Evolutionary conservation across 164 flowering plant species (phyloP).

Genomic region (Magnolia kwangsiensis): DNA sequence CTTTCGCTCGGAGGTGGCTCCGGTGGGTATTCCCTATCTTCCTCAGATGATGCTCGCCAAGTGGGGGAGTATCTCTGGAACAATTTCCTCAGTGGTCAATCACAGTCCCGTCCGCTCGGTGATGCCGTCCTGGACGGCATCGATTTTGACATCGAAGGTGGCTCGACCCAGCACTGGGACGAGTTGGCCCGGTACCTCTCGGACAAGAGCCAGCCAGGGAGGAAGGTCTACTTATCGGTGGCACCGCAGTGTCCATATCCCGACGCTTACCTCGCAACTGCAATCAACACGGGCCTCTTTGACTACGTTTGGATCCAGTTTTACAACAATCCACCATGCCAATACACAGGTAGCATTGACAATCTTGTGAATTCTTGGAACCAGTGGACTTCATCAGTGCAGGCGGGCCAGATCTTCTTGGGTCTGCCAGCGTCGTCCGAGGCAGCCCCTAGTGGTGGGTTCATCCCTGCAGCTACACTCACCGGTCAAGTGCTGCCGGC

Average conservation of each 20-base stretch:
- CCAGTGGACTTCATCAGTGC: slow-evolving; percentile 5
- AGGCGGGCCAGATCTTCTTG: slow-evolving; percentile 10
- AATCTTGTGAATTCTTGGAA: background rate
- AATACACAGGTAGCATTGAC: background rate
- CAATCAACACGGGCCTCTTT: slow-evolving; percentile 24
- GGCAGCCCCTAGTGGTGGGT: slow-evolving; percentile 11
- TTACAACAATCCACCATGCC: slow-evolving; percentile 19
- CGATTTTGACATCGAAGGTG: slow-evolving; percentile 9
- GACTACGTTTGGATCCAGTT: slow-evolving; percentile 38
- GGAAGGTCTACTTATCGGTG: slow-evolving; percentile 24
- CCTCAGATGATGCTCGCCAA: background rate
- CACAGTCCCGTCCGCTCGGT: slow-evolving; percentile 8
- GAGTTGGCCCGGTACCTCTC: slow-evolving; percentile 3
- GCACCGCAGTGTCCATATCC: slow-evolving; percentile 30
- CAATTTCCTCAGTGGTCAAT: slow-evolving; percentile 10
- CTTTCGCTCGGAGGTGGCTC: slow-evolving; percentile 6
- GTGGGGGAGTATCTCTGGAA: slow-evolving; percentile 9
- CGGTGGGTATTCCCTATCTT: slow-evolving; percentile 7
- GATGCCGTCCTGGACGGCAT: slow-evolving; percentile 10
- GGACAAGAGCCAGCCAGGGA: background rate
- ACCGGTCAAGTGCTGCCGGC: slow-evolving; percentile 6
- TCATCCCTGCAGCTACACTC: slow-evolving; percentile 4
- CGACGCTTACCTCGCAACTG: slow-evolving; percentile 10
- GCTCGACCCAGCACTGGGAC: background rate
- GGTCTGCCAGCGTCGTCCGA: slow-evolving; percentile 17